Base-by-base conservation (phyloP, 495 filamentous ascomycete genomes). In the Alectoria sarmentosa region DNA sequence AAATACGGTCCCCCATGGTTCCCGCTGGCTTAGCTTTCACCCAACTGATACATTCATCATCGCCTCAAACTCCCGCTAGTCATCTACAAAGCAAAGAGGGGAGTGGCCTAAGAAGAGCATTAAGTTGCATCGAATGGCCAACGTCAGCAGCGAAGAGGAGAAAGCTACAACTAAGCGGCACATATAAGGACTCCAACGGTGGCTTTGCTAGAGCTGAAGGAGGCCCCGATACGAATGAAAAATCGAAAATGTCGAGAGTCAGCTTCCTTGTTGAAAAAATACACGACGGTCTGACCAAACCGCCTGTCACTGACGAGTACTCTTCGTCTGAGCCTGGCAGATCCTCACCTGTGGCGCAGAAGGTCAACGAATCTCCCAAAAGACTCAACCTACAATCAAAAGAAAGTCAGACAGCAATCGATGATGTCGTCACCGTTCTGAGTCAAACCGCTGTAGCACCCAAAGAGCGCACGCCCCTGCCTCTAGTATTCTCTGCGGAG, bases 81-180 rank as follows among this genome's bases (percentile, higher is more conserved):
- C 69, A 38, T 77, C 74, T 21, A 76, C 75, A 32, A 76, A 62
- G 78, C 52, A 55, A 21, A 62, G 77, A 79, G 41, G 80, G 79
- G 28, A 78, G 81, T 54, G 78, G 81, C 0, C 71, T 91, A 60
- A 80, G 86, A 70, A 84, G 89, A 63, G 82, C 88, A 1, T 79
- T 84, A 32, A 95, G 91, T 73, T 95, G 85, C 48, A 84, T 74
- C 57, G 80, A 80, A 70, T 85, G 79, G 79, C 84, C 79, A 41
- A 78, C 74, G 56, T 82, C 78, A 13, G 78, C 82, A 36, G 72
- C 80, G 34, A 90, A 91, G 67, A 76, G 78, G 61, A 71, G 80
- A 66, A 78, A 72, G 52, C 60, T 78, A 34, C 70, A 73, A 15
- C 61, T 73, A 38, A 67, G 74, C 71, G 59, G 66, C 66, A 26